Evolutionary conservation across 257 asterid genomes (phyloP).

Genomic region (Salvia splendens): DNA sequence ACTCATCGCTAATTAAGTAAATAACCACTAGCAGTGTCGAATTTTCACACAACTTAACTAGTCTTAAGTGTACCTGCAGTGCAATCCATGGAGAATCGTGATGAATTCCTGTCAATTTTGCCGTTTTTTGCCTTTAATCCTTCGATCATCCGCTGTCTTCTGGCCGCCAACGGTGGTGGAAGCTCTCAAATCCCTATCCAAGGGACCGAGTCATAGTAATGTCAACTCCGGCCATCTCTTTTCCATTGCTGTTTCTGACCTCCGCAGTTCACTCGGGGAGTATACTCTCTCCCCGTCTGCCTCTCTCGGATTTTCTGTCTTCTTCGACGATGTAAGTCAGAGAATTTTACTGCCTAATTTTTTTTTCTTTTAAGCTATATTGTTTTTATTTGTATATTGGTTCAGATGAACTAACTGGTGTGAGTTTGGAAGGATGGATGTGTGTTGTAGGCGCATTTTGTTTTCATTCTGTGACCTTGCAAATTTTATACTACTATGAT

Average conservation of each 20-base stretch:
- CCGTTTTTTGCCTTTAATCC: constrained; percentile 58
- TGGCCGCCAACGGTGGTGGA: constrained; percentile 70
- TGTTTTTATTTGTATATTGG: background rate
- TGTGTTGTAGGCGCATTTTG: constrained; percentile 1
- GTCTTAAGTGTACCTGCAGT: background rate
- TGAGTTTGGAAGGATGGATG: constrained; percentile 19
- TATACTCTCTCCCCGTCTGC: constrained; percentile 46
- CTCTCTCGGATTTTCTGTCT: constrained; percentile 61
- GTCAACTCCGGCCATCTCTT: constrained; percentile 70
- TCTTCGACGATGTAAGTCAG: constrained; percentile 70
- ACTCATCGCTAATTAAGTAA: background rate
- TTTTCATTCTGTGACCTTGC: background rate
- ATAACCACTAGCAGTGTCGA: background rate
- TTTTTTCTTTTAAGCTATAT: background rate
- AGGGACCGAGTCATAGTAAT: constrained; percentile 70
- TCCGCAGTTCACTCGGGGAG: constrained; percentile 54
- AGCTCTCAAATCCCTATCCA: constrained; percentile 69
- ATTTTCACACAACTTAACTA: background rate
- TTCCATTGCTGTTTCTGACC: constrained; percentile 62
- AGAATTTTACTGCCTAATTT: background rate
- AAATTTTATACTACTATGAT: background rate
- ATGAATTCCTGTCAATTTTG: constrained; percentile 48
- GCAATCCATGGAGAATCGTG: constrained; percentile 35
- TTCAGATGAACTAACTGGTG: background rate
- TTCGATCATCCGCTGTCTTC: constrained; percentile 58